Evolutionary conservation across 805 yeast species (phyloP).

Genomic region (Lipomyces starkeyi): DNA sequence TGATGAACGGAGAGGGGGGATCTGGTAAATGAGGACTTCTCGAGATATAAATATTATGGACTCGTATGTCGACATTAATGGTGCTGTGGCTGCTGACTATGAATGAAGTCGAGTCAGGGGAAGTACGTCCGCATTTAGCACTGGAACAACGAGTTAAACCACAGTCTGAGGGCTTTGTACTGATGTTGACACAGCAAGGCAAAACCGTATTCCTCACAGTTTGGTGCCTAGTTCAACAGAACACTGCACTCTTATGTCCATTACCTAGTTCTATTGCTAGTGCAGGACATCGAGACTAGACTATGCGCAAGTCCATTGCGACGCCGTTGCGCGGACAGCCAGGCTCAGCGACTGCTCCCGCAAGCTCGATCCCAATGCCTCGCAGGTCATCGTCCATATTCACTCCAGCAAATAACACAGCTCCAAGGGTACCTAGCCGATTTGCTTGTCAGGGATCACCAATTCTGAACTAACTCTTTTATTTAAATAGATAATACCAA

Average conservation of each 20-base stretch:
- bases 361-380: slow-evolving; percentile 33
- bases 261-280: neutral
- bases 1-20: slow-evolving; percentile 43
- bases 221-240: no score
- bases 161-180: neutral
- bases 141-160: no score
- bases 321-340: slow-evolving; percentile 11
- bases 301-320: slow-evolving; percentile 14
- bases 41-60: slow-evolving; percentile 38
- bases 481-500: slow-evolving; percentile 15
- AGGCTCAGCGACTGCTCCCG: slow-evolving; percentile 1
- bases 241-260: neutral
- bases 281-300: neutral
- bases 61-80: slow-evolving; percentile 15
- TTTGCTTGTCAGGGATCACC: neutral
- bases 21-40: slow-evolving; percentile 41
- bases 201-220: no score
- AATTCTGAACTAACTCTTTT: neutral
- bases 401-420: slow-evolving; percentile 13
- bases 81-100: neutral
- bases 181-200: neutral
- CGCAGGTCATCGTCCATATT: slow-evolving; percentile 29
- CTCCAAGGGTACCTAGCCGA: slow-evolving; percentile 10
- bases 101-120: no score
- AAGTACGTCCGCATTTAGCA: no score